Evolutionary conservation across 768 basidiomycete species (phyloP), one percentile per base, ranked within the genome.

Genomic region (Chalciporus pseudorubinellus): DNA sequence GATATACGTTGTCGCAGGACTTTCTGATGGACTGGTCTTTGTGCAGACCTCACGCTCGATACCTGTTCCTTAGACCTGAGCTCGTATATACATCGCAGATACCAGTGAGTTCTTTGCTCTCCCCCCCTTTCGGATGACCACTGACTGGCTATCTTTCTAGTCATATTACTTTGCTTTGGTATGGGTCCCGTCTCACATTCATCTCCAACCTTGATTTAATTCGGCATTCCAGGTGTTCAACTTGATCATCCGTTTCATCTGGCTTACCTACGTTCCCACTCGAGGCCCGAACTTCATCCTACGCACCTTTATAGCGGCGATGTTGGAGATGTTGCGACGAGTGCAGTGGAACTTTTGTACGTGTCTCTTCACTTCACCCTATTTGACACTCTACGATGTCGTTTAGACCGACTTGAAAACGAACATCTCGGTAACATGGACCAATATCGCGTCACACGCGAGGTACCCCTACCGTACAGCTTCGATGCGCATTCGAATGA

Each of bases 361-460:
- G 88, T 26, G 7, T 20, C 46, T 43, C 69, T 28, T 33, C 16
- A 36, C 39, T 45, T 26, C 39, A 31, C 26, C 36, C 4, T n/a
- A 16, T 7, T 26, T 6, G 7, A 26, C 9, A 26, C 16, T 19
- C 49, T 55, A 29, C 8, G 14, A 20, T 12, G 29, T 59, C 44
- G 40, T 28, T 16, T 57, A 90, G 86, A 81, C 68, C 89, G 90
- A 58, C 70, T 92, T 38, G 90, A 95, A 68, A 93, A 89, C 70
- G 94, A 97, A 70, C 94, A 97, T 57, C 71, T 95, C 22, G 89
- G 90, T 75, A 97, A 97, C 67, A 82, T 89, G 68, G 91, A 92
- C 77, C 92, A 93, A 60, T 95, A 92, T 67, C 90, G 93, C 20
- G 83, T 89, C 39, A 92, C 88, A 1, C 77, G 86, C 21, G 92